Conservation (phyloP, 768 basidiomycete species). For the Gymnopilus dilepis region DNA sequence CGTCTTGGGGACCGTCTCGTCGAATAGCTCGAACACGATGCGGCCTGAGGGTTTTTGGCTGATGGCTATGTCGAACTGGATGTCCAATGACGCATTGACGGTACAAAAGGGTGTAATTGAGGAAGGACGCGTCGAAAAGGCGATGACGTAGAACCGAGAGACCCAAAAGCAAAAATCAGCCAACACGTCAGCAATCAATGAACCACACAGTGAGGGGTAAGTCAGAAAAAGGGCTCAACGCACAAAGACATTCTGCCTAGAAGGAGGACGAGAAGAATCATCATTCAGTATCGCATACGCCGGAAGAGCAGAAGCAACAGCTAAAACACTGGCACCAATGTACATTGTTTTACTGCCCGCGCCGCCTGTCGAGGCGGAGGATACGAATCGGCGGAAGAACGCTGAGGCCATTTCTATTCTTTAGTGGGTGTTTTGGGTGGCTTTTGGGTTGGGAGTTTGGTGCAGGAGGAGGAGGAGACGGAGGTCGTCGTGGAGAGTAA, state of each 20-base stretch:
- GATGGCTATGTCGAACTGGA: conserved; percentile 70
- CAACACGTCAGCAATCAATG: not conserved
- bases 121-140: not conserved
- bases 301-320: conserved; percentile 35
- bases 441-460: not conserved
- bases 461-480: not conserved
- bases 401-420: conserved; percentile 47
- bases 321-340: conserved; percentile 27
- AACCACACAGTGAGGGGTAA: no score
- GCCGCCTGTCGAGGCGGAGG: conserved; percentile 47
- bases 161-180: not conserved
- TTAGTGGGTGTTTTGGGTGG: no score
- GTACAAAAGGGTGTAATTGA: not conserved
- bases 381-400: conserved; percentile 56
- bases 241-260: conserved; percentile 48
- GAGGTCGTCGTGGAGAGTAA: not conserved
- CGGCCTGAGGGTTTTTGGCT: conserved; percentile 64
- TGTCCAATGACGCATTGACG: not conserved
- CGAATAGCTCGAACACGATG: conserved; percentile 84
- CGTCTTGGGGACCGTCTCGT: conserved; percentile 83
- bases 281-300: conserved; percentile 37
- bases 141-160: not conserved
- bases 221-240: conserved; percentile 13
- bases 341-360: conserved; percentile 37
- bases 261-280: conserved; percentile 23